Percentiles rank a stretch among this genome's conserved stretches.
Conservation (phyloP, 805 yeast species). For the Cyberlindnera suaveolens region DNA sequence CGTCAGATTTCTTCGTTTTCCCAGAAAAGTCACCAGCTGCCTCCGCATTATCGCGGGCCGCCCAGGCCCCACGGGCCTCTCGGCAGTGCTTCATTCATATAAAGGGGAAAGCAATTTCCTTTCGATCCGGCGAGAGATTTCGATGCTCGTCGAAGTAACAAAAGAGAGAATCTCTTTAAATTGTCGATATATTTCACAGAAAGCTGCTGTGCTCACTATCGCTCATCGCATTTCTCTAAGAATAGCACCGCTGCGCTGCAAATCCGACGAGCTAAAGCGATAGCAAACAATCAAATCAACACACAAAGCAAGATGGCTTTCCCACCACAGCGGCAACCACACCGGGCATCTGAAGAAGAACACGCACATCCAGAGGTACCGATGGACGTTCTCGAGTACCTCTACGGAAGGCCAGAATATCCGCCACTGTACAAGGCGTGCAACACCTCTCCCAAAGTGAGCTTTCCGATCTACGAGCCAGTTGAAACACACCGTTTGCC, state of each 20-base stretch:
- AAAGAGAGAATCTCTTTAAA: too few species aligned
- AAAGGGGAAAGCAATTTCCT: too few species aligned
- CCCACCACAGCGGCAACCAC: neutral
- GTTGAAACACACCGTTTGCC: slow-evolving; percentile 41
- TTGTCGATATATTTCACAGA: too few species aligned
- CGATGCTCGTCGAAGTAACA: too few species aligned
- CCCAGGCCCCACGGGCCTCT: neutral
- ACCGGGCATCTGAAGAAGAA: neutral
- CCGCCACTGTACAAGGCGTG: slow-evolving; percentile 13
- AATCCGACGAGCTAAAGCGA: neutral
- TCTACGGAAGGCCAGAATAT: slow-evolving; percentile 10
- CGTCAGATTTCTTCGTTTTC: too few species aligned
- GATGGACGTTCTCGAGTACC: slow-evolving; percentile 15
- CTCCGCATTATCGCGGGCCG: neutral
- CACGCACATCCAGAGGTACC: neutral
- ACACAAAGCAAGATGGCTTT: neutral
- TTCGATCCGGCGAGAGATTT: neutral
- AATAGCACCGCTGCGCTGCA: too few species aligned
- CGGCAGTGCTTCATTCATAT: neutral
- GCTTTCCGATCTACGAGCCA: slow-evolving; percentile 32
- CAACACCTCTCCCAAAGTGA: slow-evolving; percentile 7
- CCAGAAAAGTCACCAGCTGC: too few species aligned
- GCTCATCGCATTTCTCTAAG: too few species aligned
- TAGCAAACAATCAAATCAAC: neutral
- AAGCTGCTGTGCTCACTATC: too few species aligned